Evolutionary conservation across 441 rosid genomes (phyloP), one percentile per base, ranked within the genome.

Genomic region (Corymbia calophylla): DNA sequence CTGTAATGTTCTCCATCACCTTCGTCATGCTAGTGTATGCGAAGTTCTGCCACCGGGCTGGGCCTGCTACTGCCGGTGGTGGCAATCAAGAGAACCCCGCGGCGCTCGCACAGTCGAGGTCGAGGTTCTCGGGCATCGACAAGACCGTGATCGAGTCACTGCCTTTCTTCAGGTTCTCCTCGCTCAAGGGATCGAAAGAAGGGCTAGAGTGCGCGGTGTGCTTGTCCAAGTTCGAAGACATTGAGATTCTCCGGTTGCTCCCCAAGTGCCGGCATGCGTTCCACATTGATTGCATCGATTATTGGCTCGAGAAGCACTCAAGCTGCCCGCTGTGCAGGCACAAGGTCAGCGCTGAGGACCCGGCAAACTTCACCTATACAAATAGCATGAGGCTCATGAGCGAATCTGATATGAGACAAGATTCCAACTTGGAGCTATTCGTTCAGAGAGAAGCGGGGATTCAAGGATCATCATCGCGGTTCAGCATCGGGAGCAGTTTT

Each of bases 401-500:
- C 88, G 95, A 90, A 84, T 92, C 97, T 12, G 96, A 93, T 86
- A 21, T 12, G 2, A 56, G 92, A 68, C 95, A 92, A 60, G 97
- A 95, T 85, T 90, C 98, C 3, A 93, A 94, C 89, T 77, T 96
- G 66, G 98, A 95, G 92, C 91, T 97, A 23, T 95, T 92, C 89
- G 93, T 98, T 21, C 94, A 95, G 86, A 95, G 99, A 88, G 98
- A 96, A 86, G 97, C 92, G 86, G 94, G 88, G 25, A 82, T 86
- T 68, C 93, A 88, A 17, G 94, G 95, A 9, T 96, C 98, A 6
- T 94, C 96, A 58, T 77, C 10, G 51, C 93, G 97, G 89, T 96
- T 96, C 88, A 93, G 95, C 92, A 88, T 96, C 55, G 99, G 98
- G 87, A 94, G 93, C 92, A 96, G 99, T 93, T 97, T 96, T 48